Evolutionary conservation across 345 rosid species (phyloP).

Genomic region (Citrus unshiu): DNA sequence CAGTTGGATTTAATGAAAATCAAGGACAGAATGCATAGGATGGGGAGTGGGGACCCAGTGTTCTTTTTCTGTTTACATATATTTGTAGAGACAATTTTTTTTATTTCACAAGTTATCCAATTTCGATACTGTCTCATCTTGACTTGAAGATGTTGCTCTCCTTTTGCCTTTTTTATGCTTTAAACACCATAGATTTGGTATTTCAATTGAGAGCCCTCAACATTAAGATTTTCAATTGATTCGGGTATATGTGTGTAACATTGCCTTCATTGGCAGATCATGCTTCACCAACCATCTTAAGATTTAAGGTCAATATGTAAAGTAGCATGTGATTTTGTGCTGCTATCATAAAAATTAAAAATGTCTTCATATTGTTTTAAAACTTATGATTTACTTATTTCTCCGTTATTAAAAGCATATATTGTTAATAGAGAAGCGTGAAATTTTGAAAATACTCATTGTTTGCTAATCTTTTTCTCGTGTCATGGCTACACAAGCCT

Average conservation of each 20-base stretch:
- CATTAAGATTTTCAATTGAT: constrained; percentile 1
- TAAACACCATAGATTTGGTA: too few species aligned
- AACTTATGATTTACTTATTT: too few species aligned
- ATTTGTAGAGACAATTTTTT: too few species aligned
- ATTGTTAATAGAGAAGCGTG: too few species aligned
- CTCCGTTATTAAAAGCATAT: too few species aligned
- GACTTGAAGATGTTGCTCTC: neutral
- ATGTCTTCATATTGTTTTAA: too few species aligned
- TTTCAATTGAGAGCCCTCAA: neutral
- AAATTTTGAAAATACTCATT: constrained; percentile 11
- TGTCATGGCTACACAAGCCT: neutral
- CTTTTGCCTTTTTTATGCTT: neutral
- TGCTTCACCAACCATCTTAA: neutral
- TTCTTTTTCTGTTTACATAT: too few species aligned
- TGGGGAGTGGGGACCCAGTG: too few species aligned
- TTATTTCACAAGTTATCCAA: too few species aligned
- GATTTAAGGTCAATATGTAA: neutral
- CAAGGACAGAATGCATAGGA: too few species aligned
- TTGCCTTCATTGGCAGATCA: neutral
- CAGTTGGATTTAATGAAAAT: too few species aligned
- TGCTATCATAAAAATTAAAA: neutral
- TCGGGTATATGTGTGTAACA: constrained; percentile 1
- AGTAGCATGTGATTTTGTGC: neutral
- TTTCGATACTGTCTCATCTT: neutral
- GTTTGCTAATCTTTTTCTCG: constrained; percentile 2